Conservation (phyloP, 768 basidiomycete genomes). For the Ramaria rubella region DNA sequence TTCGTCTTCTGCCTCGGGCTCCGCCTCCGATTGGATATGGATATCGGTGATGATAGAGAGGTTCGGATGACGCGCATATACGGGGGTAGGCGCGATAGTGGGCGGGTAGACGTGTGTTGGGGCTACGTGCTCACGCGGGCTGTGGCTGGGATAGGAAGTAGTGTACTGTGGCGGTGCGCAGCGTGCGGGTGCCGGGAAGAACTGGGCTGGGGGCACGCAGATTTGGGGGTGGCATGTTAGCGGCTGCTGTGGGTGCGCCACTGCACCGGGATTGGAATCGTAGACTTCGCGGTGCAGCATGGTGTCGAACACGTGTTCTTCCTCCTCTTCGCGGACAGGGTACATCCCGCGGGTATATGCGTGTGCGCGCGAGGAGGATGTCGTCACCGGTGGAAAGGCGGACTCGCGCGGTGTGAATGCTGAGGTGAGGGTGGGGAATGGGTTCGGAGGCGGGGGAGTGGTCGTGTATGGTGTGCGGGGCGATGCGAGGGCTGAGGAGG, state of each 20-base stretch:
- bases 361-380: background rate
- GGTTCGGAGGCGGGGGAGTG: slow-evolving; percentile 6
- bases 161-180: background rate
- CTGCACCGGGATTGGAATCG: too few relatives aligned
- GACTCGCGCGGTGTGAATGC: background rate
- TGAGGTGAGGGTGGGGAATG: slow-evolving; percentile 8
- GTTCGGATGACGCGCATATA: slow-evolving; percentile 9
- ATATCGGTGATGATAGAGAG: slow-evolving; percentile 10
- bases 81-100: slow-evolving; percentile 2
- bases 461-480: slow-evolving; percentile 3
- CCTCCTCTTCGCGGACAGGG: background rate
- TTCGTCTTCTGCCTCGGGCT: background rate
- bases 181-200: background rate
- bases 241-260: too few relatives aligned
- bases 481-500: background rate
- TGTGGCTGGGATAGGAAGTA: background rate
- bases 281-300: background rate
- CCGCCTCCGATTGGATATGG: background rate
- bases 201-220: background rate
- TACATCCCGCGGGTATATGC: background rate
- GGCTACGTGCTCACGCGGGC: background rate
- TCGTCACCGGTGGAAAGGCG: background rate
- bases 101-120: background rate
- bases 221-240: too few relatives aligned
- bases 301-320: background rate